Percentiles rank a stretch among this genome's conserved stretches.
phyloP scores from a whole-genome alignment of 495 filamentous ascomycete genomes.

The Penicillium angulare region DNA sequence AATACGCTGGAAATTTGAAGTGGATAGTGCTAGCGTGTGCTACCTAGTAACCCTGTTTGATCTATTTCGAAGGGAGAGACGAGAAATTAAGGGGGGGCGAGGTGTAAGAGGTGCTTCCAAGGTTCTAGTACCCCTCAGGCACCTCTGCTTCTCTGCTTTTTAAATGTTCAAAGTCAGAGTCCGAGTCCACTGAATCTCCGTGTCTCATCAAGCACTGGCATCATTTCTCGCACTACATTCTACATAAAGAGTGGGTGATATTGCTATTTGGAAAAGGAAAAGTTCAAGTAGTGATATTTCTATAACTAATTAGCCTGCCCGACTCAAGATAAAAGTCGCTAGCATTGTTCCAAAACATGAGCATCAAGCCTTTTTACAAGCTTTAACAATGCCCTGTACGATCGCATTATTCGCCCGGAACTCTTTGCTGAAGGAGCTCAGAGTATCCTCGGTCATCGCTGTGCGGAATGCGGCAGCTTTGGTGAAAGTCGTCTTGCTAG shows the following conservation, averaged over 20 bases:
- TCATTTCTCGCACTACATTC: neutral
- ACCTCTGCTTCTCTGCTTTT: neutral
- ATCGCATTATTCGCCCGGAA: slow-evolving; percentile 1
- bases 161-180: neutral
- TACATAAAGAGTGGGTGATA: neutral
- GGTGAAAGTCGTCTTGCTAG: neutral
- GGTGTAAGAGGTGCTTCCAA: neutral
- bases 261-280: neutral
- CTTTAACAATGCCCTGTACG: slow-evolving; percentile 1
- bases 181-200: neutral
- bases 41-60: neutral
- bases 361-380: slow-evolving; percentile 2
- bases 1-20: no score
- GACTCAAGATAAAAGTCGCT: neutral
- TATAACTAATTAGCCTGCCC: neutral
- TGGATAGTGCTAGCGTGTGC: no score
- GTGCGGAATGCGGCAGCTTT: slow-evolving; percentile 1
- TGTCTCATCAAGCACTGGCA: neutral
- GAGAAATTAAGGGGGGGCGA: neutral
- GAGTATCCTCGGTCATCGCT: neutral
- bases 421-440: neutral
- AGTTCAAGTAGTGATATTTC: neutral
- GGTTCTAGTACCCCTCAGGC: neutral
- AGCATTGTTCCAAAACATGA: neutral
- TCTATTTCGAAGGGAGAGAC: neutral